Conservation (phyloP, 2,329 filamentous ascomycete genomes). For the Helicocarpus griseus region DNA sequence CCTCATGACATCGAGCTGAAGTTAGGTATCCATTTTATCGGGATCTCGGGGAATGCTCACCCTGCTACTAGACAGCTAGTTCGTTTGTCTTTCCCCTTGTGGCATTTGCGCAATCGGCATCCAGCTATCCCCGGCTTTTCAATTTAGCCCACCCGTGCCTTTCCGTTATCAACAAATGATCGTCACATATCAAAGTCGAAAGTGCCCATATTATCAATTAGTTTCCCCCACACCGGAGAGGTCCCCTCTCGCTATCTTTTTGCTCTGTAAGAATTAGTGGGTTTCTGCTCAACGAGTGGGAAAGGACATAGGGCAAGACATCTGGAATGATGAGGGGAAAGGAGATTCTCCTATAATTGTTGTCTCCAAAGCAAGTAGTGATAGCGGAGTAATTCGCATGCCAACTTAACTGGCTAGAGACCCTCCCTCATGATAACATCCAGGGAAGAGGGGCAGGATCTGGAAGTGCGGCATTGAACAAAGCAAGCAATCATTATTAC, state of each 20-base stretch:
- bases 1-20: background rate
- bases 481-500: too few relatives aligned
- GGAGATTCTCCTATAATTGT: too few relatives aligned
- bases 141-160: background rate
- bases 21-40: background rate
- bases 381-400: too few relatives aligned
- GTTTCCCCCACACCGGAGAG: background rate
- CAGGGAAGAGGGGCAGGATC: too few relatives aligned
- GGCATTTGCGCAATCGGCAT: background rate
- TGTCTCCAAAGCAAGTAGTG: too few relatives aligned
- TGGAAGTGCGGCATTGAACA: too few relatives aligned
- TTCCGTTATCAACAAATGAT: background rate
- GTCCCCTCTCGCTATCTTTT: background rate
- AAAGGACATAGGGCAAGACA: too few relatives aligned
- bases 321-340: too few relatives aligned
- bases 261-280: background rate
- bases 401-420: too few relatives aligned
- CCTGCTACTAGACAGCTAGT: background rate
- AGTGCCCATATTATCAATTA: background rate
- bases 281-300: too few relatives aligned
- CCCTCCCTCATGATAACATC: too few relatives aligned
- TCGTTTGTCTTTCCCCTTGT: background rate
- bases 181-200: background rate
- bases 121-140: background rate
- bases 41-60: constrained; percentile 3